A percentile compares a stretch with the other conserved stretches of the same genome.
Evolutionary conservation across 2,329 filamentous ascomycete genomes (phyloP).

Genomic region (Penicillium olsonii): DNA sequence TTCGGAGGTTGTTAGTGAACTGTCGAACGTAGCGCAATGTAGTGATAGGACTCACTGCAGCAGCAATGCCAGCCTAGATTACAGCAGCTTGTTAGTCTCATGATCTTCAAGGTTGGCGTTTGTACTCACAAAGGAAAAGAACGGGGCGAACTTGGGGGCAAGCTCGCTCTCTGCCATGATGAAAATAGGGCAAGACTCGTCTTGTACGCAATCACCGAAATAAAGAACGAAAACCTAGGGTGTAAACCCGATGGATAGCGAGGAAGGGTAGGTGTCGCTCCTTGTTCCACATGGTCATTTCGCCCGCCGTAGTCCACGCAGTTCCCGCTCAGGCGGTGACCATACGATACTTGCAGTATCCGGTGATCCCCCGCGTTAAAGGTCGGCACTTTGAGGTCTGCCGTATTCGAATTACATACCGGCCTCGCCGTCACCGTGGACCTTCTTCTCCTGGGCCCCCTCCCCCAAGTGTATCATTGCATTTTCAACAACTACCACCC

Average conservation of each 20-base stretch:
- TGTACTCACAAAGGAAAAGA: conserved; percentile 65
- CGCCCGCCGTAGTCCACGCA: conserved; percentile 23
- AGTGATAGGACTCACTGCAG: conserved; percentile 44
- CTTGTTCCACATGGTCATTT: conserved; percentile 26
- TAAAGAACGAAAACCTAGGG: not conserved
- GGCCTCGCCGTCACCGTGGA: conserved; percentile 18
- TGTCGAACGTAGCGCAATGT: not conserved
- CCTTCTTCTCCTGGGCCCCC: conserved; percentile 22
- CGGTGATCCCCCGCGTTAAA: not conserved
- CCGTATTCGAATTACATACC: conserved; percentile 24
- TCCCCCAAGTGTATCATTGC: conserved; percentile 23
- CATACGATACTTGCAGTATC: conserved; percentile 18
- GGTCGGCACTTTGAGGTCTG: not conserved
- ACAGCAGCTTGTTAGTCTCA: conserved; percentile 26
- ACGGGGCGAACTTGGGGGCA: conserved; percentile 65
- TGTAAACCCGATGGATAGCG: conserved; percentile 7
- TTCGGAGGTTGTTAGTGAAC: conserved; percentile 33
- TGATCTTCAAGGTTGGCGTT: conserved; percentile 1
- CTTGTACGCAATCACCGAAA: not conserved
- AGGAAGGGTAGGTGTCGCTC: conserved; percentile 10
- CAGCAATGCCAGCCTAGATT: conserved; percentile 51
- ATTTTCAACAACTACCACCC: conserved; percentile 25
- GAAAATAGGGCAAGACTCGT: conserved; percentile 8
- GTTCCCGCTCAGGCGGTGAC: conserved; percentile 16
- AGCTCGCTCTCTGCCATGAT: conserved; percentile 52